Base-by-base conservation (phyloP, 192 early-diverging fungal genomes). In the Spizellomyces sp. region DNA sequence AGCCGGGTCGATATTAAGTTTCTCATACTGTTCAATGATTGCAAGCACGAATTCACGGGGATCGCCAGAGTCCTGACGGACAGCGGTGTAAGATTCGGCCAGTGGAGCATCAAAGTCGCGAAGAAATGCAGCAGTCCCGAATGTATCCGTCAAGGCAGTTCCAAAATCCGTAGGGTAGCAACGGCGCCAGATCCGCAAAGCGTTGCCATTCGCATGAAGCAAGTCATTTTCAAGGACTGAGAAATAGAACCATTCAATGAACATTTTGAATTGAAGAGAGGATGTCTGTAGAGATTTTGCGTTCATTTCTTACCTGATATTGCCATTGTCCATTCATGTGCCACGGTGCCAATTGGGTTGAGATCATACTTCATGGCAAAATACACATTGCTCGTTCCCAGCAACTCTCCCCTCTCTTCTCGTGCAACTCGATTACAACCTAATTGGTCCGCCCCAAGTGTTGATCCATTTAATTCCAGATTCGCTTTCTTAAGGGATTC, bases 51-150 rank as follows among this genome's bases (percentile, higher is more conserved):
- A 93, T 36, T 72, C 68, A 19, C 80, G 70, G 4, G 92, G 82
- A 64, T 90, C 85, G 5, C 92, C 92, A 58, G 89, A 91, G 62
- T 93, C 92, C 56, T 93, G 92, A 4, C 91, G 86, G 2, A 93
- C 84, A 14, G 19, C 59, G 27, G 87, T 88, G 3, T 48, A 57
- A 70, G 83, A 89, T 5, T 75, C 72, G 14, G 69, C 60, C 0
- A 90, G 89, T 0, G 75, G 62, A 7, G 67, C 63, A 59, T 82
- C 78, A 77, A 92, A 90, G 52, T 86, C 81, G 22, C 77, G 76
- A 58, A 93, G 81, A 70, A 93, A 93, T 0, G 79, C 82, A 15
- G 74, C 61, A 0, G 89, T 87, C 6, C 85, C 84, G 55, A 91
- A 92, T 2, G 92, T 93, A 66, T 93, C 92, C 10, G 90, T 89